Evolutionary conservation across 169 alveolate genomes (phyloP).

Genomic region (Plasmodium cynomolgi): DNA sequence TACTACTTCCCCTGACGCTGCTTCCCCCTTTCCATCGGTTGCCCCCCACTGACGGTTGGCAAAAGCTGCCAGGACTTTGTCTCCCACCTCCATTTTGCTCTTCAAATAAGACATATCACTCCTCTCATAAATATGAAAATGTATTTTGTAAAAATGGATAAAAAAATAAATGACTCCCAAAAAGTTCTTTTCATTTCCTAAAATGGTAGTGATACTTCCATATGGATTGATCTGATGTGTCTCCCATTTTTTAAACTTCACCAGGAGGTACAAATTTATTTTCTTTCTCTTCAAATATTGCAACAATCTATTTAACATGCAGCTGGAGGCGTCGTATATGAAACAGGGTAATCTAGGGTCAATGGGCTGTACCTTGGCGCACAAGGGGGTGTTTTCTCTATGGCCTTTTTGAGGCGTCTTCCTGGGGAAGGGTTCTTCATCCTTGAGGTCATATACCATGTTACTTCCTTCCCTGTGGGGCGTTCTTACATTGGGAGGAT

Average conservation of each 20-base stretch:
- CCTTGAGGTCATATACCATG: background rate
- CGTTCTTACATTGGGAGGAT: background rate
- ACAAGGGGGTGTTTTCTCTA: background rate
- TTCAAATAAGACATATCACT: slow-evolving; percentile 37
- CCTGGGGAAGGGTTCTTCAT: background rate
- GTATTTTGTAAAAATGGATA: slow-evolving; percentile 48
- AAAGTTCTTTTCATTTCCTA: slow-evolving; percentile 66
- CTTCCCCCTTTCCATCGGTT: background rate
- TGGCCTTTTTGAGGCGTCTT: background rate
- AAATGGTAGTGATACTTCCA: slow-evolving; percentile 59
- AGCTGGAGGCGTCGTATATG: slow-evolving; percentile 25
- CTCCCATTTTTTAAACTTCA: slow-evolving; percentile 63
- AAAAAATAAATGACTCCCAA: slow-evolving; percentile 63
- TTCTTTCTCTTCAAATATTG: slow-evolving; percentile 40
- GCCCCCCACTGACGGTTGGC: background rate
- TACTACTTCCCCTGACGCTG: background rate
- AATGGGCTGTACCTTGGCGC: slow-evolving; percentile 48
- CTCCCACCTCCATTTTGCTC: background rate
- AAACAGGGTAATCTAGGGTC: slow-evolving; percentile 64
- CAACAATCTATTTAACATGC: slow-evolving; percentile 5
- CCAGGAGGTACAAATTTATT: slow-evolving; percentile 40
- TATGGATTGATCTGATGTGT: slow-evolving; percentile 48
- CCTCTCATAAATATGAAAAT: slow-evolving; percentile 35
- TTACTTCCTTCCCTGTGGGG: background rate
- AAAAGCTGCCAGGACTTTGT: slow-evolving; percentile 17